Evolutionary conservation across 306 rosid species (phyloP).

Genomic region (Rubus idaeus): DNA sequence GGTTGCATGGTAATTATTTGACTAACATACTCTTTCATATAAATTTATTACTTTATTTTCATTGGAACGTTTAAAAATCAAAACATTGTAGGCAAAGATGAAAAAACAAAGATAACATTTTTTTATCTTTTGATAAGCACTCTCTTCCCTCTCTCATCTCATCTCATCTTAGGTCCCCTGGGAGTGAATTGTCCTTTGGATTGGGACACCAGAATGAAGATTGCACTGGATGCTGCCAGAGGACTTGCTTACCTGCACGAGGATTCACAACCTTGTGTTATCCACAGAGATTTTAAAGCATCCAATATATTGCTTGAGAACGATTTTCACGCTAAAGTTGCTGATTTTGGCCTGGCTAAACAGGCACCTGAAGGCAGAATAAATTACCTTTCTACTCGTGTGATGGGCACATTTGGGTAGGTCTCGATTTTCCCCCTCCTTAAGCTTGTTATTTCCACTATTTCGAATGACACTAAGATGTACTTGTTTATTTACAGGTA

Average conservation of each 20-base stretch:
- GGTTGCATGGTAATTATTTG: conserved; percentile 88
- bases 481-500: conserved; percentile 57
- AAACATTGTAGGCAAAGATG: background rate
- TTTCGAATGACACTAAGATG: conserved; percentile 26
- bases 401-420: conserved; percentile 99
- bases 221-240: conserved; percentile 97
- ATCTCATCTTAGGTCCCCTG: conserved; percentile 61
- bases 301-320: conserved; percentile 94
- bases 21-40: conserved; percentile 17
- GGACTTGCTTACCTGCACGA: conserved; percentile 95
- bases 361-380: conserved; percentile 94
- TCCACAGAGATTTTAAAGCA: conserved; percentile 96
- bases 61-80: background rate
- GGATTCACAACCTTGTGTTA: conserved; percentile 96
- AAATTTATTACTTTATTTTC: background rate
- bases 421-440: conserved; percentile 31
- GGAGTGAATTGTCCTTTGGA: conserved; percentile 96
- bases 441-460: conserved; percentile 16
- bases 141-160: background rate
- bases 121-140: too few relatives aligned
- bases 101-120: background rate
- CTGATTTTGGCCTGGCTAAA: conserved; percentile 97
- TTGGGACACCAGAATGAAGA: conserved; percentile 98
- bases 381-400: conserved; percentile 89
- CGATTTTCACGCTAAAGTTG: conserved; percentile 91